phyloP scores from a whole-genome alignment of 2,329 filamentous ascomycete species.

The Penicillium janthinellum region DNA sequence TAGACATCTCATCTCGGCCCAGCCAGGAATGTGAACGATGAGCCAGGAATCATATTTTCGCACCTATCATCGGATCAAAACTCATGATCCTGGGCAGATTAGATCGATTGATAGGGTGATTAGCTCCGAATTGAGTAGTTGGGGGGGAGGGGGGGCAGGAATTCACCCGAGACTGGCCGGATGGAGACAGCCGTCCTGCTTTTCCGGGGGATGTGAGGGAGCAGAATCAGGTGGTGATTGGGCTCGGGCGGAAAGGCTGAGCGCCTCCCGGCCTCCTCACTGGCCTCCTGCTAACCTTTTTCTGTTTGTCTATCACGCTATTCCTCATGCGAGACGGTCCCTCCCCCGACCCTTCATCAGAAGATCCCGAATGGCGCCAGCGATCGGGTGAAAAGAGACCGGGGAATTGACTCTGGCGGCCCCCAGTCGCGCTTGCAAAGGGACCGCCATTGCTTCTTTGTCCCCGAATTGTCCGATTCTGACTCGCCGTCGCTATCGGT shows the following conservation, averaged over 20 bases:
- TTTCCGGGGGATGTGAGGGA: constrained; percentile 16
- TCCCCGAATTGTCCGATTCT: background rate
- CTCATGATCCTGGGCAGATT: background rate
- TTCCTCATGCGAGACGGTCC: constrained; percentile 19
- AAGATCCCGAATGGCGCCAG: background rate
- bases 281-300: constrained; percentile 1
- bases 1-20: constrained; percentile 7
- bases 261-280: background rate
- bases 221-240: background rate
- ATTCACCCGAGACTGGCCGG: constrained; percentile 8
- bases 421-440: background rate
- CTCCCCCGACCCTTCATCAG: background rate
- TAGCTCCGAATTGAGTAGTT: background rate
- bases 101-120: too few species aligned
- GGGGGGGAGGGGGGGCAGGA: background rate
- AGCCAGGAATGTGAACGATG: too few species aligned
- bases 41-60: constrained; percentile 7
- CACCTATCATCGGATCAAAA: constrained; percentile 19
- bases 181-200: background rate
- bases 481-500: background rate
- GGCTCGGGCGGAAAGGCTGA: background rate
- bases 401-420: background rate
- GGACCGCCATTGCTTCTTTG: background rate
- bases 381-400: background rate
- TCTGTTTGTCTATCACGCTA: constrained; percentile 9